phyloP scores from a whole-genome alignment of 352 stramenopile genomes.

The Phytophthora kernoviae region DNA sequence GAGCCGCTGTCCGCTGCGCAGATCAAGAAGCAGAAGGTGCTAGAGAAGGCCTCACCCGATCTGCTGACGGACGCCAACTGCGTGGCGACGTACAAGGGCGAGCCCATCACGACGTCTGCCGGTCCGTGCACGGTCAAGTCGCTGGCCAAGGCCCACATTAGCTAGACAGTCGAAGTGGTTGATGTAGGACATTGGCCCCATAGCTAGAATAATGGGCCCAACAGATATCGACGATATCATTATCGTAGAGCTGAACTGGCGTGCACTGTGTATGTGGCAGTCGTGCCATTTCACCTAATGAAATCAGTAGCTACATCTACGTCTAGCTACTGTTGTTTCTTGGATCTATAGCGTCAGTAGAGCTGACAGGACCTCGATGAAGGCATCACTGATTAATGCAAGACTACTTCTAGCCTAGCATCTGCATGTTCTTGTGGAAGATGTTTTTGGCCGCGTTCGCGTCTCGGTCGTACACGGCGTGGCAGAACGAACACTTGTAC shows the following conservation, averaged over 20 bases:
- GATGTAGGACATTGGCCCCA: conserved; percentile 2
- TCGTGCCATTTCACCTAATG: too few species aligned
- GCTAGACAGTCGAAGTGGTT: conserved; percentile 32
- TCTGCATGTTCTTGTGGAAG: too few species aligned
- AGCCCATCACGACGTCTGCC: conserved; percentile 72
- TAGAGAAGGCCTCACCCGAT: conserved; percentile 73
- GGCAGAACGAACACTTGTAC: too few species aligned
- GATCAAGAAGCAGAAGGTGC: conserved; percentile 91
- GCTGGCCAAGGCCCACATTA: conserved; percentile 73
- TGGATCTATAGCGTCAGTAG: too few species aligned
- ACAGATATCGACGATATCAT: neutral
- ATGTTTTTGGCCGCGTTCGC: too few species aligned
- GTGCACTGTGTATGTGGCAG: too few species aligned
- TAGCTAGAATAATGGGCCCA: conserved; percentile 11
- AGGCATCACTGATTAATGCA: too few species aligned
- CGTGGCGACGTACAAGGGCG: conserved; percentile 84
- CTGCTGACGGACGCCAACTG: conserved; percentile 70
- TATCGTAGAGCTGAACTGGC: conserved; percentile 22
- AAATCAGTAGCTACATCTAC: too few species aligned
- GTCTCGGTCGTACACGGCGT: too few species aligned
- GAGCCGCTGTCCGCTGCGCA: conserved; percentile 78
- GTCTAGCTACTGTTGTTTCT: too few species aligned
- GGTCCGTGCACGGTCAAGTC: conserved; percentile 66
- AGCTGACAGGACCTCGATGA: too few species aligned
- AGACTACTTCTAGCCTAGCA: too few species aligned